Conservation (phyloP, 176 grass and related monocot species). For the Melocanna baccifera region DNA sequence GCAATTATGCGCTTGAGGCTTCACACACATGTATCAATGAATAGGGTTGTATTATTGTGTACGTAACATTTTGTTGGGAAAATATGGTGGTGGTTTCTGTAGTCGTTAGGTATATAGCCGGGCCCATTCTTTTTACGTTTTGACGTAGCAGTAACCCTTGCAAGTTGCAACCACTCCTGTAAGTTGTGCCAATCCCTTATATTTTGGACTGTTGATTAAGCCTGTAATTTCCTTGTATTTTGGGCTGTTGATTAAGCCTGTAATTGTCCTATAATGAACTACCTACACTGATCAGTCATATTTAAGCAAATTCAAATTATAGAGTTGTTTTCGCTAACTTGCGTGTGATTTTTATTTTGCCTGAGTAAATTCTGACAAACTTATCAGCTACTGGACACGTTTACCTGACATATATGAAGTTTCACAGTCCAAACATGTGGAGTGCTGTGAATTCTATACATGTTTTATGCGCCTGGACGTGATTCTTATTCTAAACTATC, state of each 20-base stretch:
- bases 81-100: conserved; percentile 21
- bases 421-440: not conserved
- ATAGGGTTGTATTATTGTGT: conserved; percentile 36
- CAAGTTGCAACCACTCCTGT: conserved; percentile 2
- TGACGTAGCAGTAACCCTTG: not conserved
- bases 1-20: conserved; percentile 1
- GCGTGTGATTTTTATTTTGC: not conserved
- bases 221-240: no score
- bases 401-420: not conserved
- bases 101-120: conserved; percentile 18
- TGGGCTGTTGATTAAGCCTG: not conserved
- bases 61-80: conserved; percentile 49
- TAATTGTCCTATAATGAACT: not conserved
- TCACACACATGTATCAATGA: conserved; percentile 29
- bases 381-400: not conserved
- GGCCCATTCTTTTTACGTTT: conserved; percentile 7
- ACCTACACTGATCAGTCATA: not conserved
- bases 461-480: not conserved
- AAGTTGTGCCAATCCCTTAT: conserved; percentile 1
- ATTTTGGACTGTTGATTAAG: not conserved
- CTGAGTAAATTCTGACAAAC: not conserved
- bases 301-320: conserved; percentile 17
- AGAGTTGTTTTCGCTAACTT: not conserved
- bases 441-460: not conserved
- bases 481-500: not conserved